Evolutionary conservation across 139 green algal species (phyloP), one percentile per base, ranked within the genome.

Genomic region (Picochlorum sp.): DNA sequence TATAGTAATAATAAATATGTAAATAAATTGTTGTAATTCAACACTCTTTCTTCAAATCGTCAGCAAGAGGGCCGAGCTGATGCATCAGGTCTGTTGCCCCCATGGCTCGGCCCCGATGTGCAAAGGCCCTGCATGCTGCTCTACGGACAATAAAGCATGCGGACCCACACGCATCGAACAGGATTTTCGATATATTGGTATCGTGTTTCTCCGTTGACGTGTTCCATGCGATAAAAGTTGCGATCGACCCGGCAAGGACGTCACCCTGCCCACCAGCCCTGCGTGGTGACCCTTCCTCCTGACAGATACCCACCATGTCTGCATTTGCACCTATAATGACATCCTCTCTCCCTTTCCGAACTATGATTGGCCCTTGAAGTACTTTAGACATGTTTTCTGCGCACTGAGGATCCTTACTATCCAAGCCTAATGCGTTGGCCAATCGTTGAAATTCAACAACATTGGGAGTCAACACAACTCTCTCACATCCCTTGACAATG

Each of bases 211-310:
- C 24, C 0, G 54, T 34, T 6, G 50, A 41, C 0, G 56, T 47
- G 2, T 59, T 65, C 84, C 84, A 90, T 1, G 74, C 75, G 1
- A 77, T 46, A 26, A 82, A 85, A 0, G 71, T 69, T 4, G 77
- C 80, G 11, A 87, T 61, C 23, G 56, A 67, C 11, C 84, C 84
- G 11, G 82, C 75, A 34, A 90, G 73, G 24, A 86, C 74, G 46
- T 86, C 80, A 10, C 80, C 80, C 77, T 86, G 70, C 58, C 84
- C 84, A 21, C 84, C 84, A 44, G 78, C 80, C 4, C 84, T 71
- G 11, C 78, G 64, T n/a, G 72, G 73, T 20, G 77, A 82, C 0
- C 84, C 80, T 45, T 61, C 50, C 6, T 65, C 65, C 1, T 58
- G 41, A 18, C 73, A 74, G 18, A 68, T 18, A 45, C 20, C 11